A percentile compares a stretch with the other conserved stretches of the same genome.
These are phyloP conservation scores for Torulaspora pretoriensis DNA, from an alignment of 1,139 yeast species.

Conservation along the genomic window DNA sequence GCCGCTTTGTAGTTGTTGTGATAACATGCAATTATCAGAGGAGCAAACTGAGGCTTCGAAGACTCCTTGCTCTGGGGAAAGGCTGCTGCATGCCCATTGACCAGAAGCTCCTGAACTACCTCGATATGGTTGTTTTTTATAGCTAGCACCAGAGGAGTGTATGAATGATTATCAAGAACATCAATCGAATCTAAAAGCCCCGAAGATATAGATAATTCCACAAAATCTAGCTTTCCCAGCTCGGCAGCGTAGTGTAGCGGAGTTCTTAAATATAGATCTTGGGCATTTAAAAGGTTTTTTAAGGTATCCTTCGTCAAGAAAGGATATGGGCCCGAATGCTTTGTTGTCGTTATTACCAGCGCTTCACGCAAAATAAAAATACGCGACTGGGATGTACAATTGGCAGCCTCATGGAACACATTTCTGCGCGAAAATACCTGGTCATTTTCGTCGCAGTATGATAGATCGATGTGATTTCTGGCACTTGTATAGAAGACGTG, in stretches of 20 bases:
- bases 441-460: slow-evolving; percentile 34
- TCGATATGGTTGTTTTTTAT: slow-evolving; percentile 64
- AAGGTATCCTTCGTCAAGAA: slow-evolving; percentile 22
- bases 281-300: slow-evolving; percentile 37
- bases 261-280: slow-evolving; percentile 64
- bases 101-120: slow-evolving; percentile 41
- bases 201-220: slow-evolving; percentile 41
- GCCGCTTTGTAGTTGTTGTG: slow-evolving; percentile 73
- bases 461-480: slow-evolving; percentile 25
- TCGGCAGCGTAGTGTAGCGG: slow-evolving; percentile 89
- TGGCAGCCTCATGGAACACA: slow-evolving; percentile 41
- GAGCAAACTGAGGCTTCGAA: slow-evolving; percentile 64
- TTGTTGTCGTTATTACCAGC: slow-evolving; percentile 12
- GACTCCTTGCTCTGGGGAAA: slow-evolving; percentile 47
- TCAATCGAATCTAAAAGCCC: slow-evolving; percentile 37
- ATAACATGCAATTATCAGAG: slow-evolving; percentile 86
- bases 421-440: slow-evolving; percentile 38
- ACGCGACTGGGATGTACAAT: slow-evolving; percentile 37
- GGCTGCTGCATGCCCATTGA: slow-evolving; percentile 49
- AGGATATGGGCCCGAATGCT: slow-evolving; percentile 16
- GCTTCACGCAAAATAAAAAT: slow-evolving; percentile 35
- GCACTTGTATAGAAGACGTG: slow-evolving; percentile 29
- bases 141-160: slow-evolving; percentile 77
- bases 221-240: slow-evolving; percentile 54
- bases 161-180: slow-evolving; percentile 63